These are phyloP conservation scores for Pichia sp. DNA, from an alignment of 1,139 yeast species.

Conservation along the genomic window DNA sequence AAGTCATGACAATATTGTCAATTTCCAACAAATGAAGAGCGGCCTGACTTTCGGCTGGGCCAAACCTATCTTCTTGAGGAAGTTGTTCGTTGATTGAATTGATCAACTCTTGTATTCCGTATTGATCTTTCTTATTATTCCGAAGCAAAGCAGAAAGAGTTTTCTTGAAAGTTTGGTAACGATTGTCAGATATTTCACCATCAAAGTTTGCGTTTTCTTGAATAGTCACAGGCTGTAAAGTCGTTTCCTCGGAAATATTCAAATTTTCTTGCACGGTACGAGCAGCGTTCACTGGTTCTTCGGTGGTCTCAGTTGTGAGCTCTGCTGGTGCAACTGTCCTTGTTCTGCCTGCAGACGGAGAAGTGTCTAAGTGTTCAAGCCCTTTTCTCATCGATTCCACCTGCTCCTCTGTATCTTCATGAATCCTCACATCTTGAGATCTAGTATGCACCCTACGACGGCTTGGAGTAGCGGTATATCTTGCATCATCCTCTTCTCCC, in stretches of 20 bases:
- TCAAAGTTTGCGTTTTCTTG: slow-evolving; percentile 20
- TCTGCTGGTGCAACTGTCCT: background rate
- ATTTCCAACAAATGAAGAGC: slow-evolving; percentile 51
- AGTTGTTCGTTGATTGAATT: slow-evolving; percentile 34
- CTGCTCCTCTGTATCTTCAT: slow-evolving; percentile 26
- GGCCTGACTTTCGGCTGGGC: slow-evolving; percentile 46
- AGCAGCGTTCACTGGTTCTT: background rate
- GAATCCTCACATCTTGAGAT: slow-evolving; percentile 18
- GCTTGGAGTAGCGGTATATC: background rate
- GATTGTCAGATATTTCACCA: slow-evolving; percentile 28
- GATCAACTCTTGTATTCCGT: slow-evolving; percentile 22
- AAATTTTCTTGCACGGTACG: background rate
- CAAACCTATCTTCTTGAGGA: slow-evolving; percentile 59
- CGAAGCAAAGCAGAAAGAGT: slow-evolving; percentile 27
- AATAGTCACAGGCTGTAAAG: slow-evolving; percentile 18
- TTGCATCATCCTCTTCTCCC: slow-evolving; percentile 13
- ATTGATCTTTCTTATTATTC: slow-evolving; percentile 24
- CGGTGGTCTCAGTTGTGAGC: background rate
- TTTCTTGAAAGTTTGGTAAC: slow-evolving; percentile 30
- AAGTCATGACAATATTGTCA: slow-evolving; percentile 55
- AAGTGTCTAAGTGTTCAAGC: slow-evolving; percentile 22
- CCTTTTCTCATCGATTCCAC: slow-evolving; percentile 24
- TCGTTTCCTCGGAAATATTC: slow-evolving; percentile 38
- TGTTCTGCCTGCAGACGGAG: background rate
- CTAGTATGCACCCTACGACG: slow-evolving; percentile 5